Conservation (phyloP, 2,329 filamentous ascomycete species). For the Alternaria dauci region DNA sequence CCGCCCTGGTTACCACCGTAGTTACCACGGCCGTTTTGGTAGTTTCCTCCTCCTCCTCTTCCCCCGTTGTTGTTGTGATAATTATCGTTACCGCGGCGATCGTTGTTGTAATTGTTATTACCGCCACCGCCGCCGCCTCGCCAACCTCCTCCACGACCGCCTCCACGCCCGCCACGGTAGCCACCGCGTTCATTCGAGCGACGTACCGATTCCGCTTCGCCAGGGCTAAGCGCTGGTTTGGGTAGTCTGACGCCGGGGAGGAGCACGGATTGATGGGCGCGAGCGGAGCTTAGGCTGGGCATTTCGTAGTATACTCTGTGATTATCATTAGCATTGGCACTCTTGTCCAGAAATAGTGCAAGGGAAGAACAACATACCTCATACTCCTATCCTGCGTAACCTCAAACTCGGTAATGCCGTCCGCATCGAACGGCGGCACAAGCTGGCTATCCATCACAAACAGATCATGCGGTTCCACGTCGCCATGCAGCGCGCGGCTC, state of each 20-base stretch:
- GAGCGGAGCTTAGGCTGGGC: constrained; percentile 66
- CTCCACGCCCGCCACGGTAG: constrained; percentile 29
- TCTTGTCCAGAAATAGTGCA: too few relatives aligned
- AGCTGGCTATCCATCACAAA: constrained; percentile 87
- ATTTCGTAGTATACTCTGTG: constrained; percentile 84
- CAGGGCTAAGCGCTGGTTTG: constrained; percentile 71
- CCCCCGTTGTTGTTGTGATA: constrained; percentile 25
- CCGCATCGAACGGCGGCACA: constrained; percentile 76
- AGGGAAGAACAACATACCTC: constrained; percentile 70
- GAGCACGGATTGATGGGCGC: constrained; percentile 92
- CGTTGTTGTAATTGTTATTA: constrained; percentile 50
- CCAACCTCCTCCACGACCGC: constrained; percentile 26
- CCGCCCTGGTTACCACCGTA: constrained; percentile 30
- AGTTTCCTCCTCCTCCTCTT: constrained; percentile 26
- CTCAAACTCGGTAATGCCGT: constrained; percentile 48
- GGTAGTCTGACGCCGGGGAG: constrained; percentile 82
- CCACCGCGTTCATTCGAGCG: constrained; percentile 68
- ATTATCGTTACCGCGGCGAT: constrained; percentile 31
- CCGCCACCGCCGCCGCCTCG: constrained; percentile 48
- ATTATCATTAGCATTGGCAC: constrained; percentile 30
- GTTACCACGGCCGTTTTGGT: constrained; percentile 36
- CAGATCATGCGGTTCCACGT: constrained; percentile 79
- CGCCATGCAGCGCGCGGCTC: constrained; percentile 81
- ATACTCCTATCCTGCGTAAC: constrained; percentile 72
- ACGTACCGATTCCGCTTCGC: constrained; percentile 72